Conservation (phyloP, 495 filamentous ascomycete species). For the Aspergillus hancockii region DNA sequence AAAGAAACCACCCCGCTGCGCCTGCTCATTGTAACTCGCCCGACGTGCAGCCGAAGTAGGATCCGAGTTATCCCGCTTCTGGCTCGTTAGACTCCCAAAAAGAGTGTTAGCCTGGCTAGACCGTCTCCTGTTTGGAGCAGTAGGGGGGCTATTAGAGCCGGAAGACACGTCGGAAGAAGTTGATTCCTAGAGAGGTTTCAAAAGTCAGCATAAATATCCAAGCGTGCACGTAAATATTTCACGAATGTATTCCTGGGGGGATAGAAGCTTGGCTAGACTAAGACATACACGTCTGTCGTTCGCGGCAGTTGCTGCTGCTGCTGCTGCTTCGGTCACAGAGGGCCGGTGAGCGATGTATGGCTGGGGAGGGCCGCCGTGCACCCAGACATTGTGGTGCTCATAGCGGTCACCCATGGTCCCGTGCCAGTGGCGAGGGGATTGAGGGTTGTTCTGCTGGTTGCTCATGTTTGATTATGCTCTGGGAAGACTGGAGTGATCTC, state of each 20-base stretch:
- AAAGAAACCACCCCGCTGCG: slow-evolving; percentile 42
- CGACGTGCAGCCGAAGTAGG: slow-evolving; percentile 37
- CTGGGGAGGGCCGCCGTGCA: slow-evolving; percentile 36
- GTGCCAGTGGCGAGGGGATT: slow-evolving; percentile 41
- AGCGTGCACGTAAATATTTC: not conserved
- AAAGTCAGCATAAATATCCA: not conserved
- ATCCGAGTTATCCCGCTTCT: slow-evolving; percentile 53
- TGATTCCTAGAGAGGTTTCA: slow-evolving; percentile 16
- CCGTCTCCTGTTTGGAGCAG: slow-evolving; percentile 30
- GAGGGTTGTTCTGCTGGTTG: slow-evolving; percentile 25
- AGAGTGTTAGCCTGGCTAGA: slow-evolving; percentile 38
- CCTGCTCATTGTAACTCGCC: slow-evolving; percentile 53
- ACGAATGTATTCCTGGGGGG: not conserved
- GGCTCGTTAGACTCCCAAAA: slow-evolving; percentile 50
- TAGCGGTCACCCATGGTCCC: slow-evolving; percentile 40
- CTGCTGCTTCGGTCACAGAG: slow-evolving; percentile 25
- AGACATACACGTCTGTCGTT: slow-evolving; percentile 26
- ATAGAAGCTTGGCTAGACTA: not conserved
- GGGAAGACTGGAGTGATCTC: not conserved
- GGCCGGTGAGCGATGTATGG: slow-evolving; percentile 25
- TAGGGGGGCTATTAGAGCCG: slow-evolving; percentile 12
- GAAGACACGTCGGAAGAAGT: slow-evolving; percentile 18
- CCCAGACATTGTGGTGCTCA: slow-evolving; percentile 48
- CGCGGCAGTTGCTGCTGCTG: slow-evolving; percentile 17
- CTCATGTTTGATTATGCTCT: slow-evolving; percentile 22